phyloP scores from a whole-genome alignment of 495 filamentous ascomycete species.

The Bombardia bombarda region DNA sequence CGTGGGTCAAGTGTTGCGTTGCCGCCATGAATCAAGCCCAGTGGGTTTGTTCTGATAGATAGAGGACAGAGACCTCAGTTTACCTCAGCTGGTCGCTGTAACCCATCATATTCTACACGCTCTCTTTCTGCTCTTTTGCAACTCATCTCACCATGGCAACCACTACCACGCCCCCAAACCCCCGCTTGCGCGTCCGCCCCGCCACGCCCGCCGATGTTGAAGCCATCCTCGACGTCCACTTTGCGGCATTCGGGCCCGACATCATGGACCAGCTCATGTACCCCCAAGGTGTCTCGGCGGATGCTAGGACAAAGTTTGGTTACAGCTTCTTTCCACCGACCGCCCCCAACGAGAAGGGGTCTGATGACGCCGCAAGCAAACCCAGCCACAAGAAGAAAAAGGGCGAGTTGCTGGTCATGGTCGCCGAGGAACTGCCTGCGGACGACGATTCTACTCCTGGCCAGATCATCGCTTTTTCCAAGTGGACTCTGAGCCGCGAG shows the following conservation, averaged over 20 bases:
- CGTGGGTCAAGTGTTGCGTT: too few relatives aligned
- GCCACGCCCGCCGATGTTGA: constrained; percentile 15
- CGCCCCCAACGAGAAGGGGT: neutral
- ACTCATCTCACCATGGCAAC: too few relatives aligned
- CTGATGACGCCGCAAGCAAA: too few relatives aligned
- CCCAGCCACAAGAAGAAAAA: too few relatives aligned
- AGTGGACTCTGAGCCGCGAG: constrained; percentile 14
- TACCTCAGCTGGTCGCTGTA: too few relatives aligned
- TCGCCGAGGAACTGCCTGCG: constrained; percentile 18
- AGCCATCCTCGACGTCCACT: constrained; percentile 11
- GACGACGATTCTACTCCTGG: constrained; percentile 6
- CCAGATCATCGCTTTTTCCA: constrained; percentile 20
- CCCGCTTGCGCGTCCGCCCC: constrained; percentile 18
- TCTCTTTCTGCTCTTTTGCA: too few relatives aligned
- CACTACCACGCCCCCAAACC: constrained; percentile 9
- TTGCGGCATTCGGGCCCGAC: constrained; percentile 13
- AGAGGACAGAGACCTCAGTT: too few relatives aligned
- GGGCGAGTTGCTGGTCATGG: constrained; percentile 8
- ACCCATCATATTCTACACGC: too few relatives aligned
- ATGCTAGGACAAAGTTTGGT: constrained; percentile 7
- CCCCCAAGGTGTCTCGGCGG: constrained; percentile 11
- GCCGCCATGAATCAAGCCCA: too few relatives aligned
- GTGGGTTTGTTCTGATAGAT: too few relatives aligned
- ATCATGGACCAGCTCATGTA: constrained; percentile 20
- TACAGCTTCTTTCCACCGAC: constrained; percentile 3